A percentile compares a stretch with the other conserved stretches of the same genome.
Evolutionary conservation across 805 yeast species (phyloP).

Genomic region (Yamadazyma sp.): DNA sequence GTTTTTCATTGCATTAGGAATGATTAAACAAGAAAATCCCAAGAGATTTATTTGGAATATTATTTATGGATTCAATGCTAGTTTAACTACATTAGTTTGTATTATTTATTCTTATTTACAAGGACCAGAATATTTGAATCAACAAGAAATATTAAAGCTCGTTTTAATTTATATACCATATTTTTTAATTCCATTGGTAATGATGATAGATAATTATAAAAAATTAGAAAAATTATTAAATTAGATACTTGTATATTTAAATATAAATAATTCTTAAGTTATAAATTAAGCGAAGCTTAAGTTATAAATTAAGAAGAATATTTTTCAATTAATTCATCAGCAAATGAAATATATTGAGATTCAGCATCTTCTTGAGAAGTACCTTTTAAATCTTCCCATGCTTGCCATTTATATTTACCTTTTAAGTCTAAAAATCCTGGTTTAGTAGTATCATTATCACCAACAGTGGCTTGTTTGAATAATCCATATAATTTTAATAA

Average conservation of each 20-base stretch:
- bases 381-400: constrained; percentile 91
- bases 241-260: no score
- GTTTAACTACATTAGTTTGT: constrained; percentile 75
- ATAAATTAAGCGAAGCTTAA: no score
- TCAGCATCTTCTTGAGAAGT: constrained; percentile 89
- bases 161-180: constrained; percentile 66
- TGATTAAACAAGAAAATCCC: constrained; percentile 8
- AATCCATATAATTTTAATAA: constrained; percentile 83
- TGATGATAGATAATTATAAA: constrained; percentile 43
- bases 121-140: constrained; percentile 31
- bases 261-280: no score
- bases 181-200: constrained; percentile 56
- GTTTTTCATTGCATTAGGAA: constrained; percentile 34
- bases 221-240: no score
- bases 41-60: constrained; percentile 12
- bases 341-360: constrained; percentile 67
- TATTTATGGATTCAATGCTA: constrained; percentile 77
- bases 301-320: no score
- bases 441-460: constrained; percentile 83
- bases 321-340: constrained; percentile 56
- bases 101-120: constrained; percentile 44
- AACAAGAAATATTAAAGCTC: constrained; percentile 40
- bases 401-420: constrained; percentile 97
- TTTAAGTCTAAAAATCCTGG: constrained; percentile 92
- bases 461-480: constrained; percentile 95